Conservation (phyloP, 371 early-diverging fungal genomes). For the Haplosporangium sp. region DNA sequence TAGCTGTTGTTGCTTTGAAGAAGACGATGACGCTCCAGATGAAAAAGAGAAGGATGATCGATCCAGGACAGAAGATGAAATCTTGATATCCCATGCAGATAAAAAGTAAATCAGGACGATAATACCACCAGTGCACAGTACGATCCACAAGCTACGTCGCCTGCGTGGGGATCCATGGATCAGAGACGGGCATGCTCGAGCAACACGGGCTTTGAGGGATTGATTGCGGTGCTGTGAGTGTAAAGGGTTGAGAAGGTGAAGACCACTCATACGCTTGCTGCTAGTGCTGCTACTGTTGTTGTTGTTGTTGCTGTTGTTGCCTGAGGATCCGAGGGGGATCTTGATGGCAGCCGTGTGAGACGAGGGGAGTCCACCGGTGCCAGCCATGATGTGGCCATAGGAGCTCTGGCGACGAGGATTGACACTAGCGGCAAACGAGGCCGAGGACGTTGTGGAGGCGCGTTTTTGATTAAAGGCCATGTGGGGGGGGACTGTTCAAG, state of each 20-base stretch:
- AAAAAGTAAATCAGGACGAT: conserved; percentile 38
- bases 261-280: conserved; percentile 17
- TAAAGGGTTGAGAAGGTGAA: conserved; percentile 18
- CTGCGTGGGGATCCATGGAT: conserved; percentile 36
- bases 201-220: conserved; percentile 41
- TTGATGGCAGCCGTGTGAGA: conserved; percentile 36
- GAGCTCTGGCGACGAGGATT: conserved; percentile 39
- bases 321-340: conserved; percentile 9
- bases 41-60: conserved; percentile 2
- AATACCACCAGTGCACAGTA: conserved; percentile 37
- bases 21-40: conserved; percentile 3
- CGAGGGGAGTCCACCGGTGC: conserved; percentile 41
- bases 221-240: conserved; percentile 37
- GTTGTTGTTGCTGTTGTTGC: conserved; percentile 3
- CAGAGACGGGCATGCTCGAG: conserved; percentile 30
- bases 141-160: conserved; percentile 19
- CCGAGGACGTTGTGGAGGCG: conserved; percentile 22
- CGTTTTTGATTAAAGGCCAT: conserved; percentile 46
- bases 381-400: conserved; percentile 42
- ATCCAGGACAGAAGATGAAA: conserved; percentile 14
- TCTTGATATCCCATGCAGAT: conserved; percentile 18
- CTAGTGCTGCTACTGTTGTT: neutral
- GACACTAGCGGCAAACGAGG: conserved; percentile 26
- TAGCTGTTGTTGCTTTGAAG: conserved; percentile 1
- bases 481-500: neutral